phyloP scores from a whole-genome alignment of 1,284 basidiomycete species.

The Entoloma clypeatum region DNA sequence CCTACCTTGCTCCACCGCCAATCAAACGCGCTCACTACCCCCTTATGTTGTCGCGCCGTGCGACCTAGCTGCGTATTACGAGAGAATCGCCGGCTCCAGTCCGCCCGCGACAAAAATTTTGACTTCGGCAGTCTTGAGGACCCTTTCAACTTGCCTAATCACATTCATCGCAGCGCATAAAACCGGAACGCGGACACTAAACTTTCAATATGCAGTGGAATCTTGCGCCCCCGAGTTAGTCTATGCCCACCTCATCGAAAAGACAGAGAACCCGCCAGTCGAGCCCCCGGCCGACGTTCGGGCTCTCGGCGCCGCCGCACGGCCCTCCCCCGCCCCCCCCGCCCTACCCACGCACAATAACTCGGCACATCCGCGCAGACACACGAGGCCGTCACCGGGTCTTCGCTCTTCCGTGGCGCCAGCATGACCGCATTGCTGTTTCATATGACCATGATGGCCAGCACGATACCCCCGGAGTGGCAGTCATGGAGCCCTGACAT shows the following conservation, averaged over 20 bases:
- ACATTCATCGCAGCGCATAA: no score
- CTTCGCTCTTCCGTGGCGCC: constrained; percentile 7
- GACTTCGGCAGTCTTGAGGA: constrained; percentile 4
- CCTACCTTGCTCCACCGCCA: constrained; percentile 8
- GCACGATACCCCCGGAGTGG: constrained; percentile 6
- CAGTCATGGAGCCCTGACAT: constrained; percentile 8
- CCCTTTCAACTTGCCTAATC: no score
- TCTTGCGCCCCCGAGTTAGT: constrained; percentile 12
- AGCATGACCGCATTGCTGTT: constrained; percentile 3
- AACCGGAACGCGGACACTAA: constrained; percentile 2
- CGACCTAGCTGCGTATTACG: constrained; percentile 1
- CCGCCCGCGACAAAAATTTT: constrained; percentile 4
- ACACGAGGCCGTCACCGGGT: constrained; percentile 9
- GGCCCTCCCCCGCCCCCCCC: constrained; percentile 1
- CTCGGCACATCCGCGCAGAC: constrained; percentile 5
- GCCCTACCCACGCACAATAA: neutral
- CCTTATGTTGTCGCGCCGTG: no score
- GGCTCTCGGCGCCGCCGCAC: constrained; percentile 13
- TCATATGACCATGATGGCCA: constrained; percentile 4
- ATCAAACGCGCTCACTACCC: neutral
- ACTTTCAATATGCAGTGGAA: constrained; percentile 11
- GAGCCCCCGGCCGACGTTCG: constrained; percentile 13
- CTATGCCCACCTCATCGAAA: constrained; percentile 11
- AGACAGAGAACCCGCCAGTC: constrained; percentile 9
- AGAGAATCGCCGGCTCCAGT: neutral